phyloP scores from a whole-genome alignment of 2,329 filamentous ascomycete species.

The Diaporthe aspalathi region DNA sequence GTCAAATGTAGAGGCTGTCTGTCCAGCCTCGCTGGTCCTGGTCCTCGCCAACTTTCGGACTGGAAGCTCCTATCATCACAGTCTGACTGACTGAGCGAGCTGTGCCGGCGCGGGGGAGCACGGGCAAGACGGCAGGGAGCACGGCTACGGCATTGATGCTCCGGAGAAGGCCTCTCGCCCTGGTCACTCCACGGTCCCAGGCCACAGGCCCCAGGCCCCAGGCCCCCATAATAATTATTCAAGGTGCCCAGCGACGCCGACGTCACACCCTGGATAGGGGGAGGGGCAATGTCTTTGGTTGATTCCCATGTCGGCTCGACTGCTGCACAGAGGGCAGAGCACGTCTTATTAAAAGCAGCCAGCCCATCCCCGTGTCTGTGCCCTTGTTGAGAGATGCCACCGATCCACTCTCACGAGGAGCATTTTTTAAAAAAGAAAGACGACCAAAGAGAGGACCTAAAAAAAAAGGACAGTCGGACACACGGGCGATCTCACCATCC shows the following conservation, averaged over 20 bases:
- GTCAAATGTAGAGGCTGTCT: too few species aligned
- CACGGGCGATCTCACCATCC: constrained; percentile 10
- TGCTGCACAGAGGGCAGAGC: too few species aligned
- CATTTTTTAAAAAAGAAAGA: background rate
- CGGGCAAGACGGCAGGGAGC: background rate
- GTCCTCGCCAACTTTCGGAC: background rate
- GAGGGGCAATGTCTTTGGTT: constrained; percentile 30
- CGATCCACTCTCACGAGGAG: constrained; percentile 8
- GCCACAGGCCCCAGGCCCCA: background rate
- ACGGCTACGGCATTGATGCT: constrained; percentile 8
- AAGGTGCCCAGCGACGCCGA: constrained; percentile 14
- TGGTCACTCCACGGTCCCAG: too few species aligned
- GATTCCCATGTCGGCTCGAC: constrained; percentile 11
- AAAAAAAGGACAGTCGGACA: background rate
- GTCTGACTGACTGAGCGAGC: too few species aligned
- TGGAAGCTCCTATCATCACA: background rate
- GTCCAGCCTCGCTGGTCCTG: too few species aligned
- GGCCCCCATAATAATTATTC: constrained; percentile 25
- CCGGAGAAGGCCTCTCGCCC: background rate
- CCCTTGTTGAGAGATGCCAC: background rate
- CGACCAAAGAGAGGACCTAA: background rate
- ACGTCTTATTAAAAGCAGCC: constrained; percentile 17
- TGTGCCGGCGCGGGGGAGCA: too few species aligned
- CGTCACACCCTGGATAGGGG: constrained; percentile 28
- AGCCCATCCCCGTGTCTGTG: background rate